Percentiles rank a stretch among this genome's conserved stretches.
phyloP scores from a whole-genome alignment of 1,284 basidiomycete species.

The Cystobasidiaceae sp. region DNA sequence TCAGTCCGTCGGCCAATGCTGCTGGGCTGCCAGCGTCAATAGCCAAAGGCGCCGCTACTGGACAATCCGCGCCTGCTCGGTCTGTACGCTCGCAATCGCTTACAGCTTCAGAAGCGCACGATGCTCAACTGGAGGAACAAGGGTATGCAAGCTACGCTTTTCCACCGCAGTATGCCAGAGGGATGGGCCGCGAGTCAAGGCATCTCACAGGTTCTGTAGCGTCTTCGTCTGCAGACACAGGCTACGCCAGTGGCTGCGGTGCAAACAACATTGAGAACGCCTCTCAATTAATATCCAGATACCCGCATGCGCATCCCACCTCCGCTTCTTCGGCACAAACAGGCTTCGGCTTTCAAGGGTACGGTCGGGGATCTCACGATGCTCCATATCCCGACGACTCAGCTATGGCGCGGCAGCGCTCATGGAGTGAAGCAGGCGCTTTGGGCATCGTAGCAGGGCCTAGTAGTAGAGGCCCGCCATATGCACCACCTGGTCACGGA shows the following conservation, averaged over 20 bases:
- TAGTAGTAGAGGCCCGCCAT: too few relatives aligned
- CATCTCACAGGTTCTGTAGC: neutral
- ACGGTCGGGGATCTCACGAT: neutral
- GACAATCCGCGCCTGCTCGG: neutral
- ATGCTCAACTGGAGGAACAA: too few relatives aligned
- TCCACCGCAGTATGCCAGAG: too few relatives aligned
- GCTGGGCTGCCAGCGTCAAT: neutral
- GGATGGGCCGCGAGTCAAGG: neutral
- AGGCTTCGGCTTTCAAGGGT: neutral
- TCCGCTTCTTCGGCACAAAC: neutral
- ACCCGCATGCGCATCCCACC: neutral
- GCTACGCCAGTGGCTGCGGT: neutral
- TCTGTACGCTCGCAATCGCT: neutral
- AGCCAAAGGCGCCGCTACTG: neutral
- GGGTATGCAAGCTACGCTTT: too few relatives aligned
- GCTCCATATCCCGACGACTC: neutral
- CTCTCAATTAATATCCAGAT: neutral
- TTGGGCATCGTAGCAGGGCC: neutral
- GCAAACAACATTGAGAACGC: neutral
- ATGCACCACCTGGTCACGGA: too few relatives aligned
- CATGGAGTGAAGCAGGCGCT: neutral
- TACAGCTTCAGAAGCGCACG: too few relatives aligned
- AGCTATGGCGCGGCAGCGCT: neutral
- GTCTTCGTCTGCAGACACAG: neutral
- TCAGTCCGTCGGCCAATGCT: conserved; percentile 33